Evolutionary conservation across 2,329 filamentous ascomycete genomes (phyloP).

Genomic region (Neofusicoccum parvum): DNA sequence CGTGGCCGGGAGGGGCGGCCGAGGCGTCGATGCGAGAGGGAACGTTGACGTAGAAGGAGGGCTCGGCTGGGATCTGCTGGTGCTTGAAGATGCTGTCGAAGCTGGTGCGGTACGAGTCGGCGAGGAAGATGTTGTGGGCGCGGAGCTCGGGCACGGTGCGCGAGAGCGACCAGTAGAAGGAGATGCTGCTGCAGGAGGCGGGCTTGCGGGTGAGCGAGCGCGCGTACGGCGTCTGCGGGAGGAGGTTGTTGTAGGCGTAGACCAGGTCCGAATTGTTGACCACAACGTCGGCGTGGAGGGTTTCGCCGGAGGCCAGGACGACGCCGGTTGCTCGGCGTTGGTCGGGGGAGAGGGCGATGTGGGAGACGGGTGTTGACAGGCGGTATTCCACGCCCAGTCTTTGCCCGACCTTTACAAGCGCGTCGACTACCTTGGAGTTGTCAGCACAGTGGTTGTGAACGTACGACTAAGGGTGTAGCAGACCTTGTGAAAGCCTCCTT

Average conservation of each 20-base stretch:
- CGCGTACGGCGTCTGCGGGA: slow-evolving; percentile 55
- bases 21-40: slow-evolving; percentile 68
- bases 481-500: slow-evolving; percentile 69
- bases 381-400: slow-evolving; percentile 64
- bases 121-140: slow-evolving; percentile 77
- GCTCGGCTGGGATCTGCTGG: slow-evolving; percentile 66
- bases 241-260: slow-evolving; percentile 72
- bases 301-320: slow-evolving; percentile 58
- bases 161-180: slow-evolving; percentile 74
- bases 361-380: slow-evolving; percentile 60
- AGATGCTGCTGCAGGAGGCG: slow-evolving; percentile 72
- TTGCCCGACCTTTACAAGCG: slow-evolving; percentile 64
- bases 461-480: background rate
- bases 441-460: background rate
- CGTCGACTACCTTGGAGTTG: slow-evolving; percentile 52
- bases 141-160: slow-evolving; percentile 63
- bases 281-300: slow-evolving; percentile 65
- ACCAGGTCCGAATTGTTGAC: slow-evolving; percentile 74
- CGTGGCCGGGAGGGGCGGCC: slow-evolving; percentile 66
- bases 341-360: slow-evolving; percentile 57
- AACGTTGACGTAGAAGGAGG: slow-evolving; percentile 77
- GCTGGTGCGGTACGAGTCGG: slow-evolving; percentile 70
- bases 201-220: slow-evolving; percentile 50
- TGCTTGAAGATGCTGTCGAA: slow-evolving; percentile 76
- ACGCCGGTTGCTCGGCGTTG: slow-evolving; percentile 61